These are phyloP conservation scores for Tremellales sp. DNA, from an alignment of 1,284 basidiomycete species.

Conservation along the genomic window DNA sequence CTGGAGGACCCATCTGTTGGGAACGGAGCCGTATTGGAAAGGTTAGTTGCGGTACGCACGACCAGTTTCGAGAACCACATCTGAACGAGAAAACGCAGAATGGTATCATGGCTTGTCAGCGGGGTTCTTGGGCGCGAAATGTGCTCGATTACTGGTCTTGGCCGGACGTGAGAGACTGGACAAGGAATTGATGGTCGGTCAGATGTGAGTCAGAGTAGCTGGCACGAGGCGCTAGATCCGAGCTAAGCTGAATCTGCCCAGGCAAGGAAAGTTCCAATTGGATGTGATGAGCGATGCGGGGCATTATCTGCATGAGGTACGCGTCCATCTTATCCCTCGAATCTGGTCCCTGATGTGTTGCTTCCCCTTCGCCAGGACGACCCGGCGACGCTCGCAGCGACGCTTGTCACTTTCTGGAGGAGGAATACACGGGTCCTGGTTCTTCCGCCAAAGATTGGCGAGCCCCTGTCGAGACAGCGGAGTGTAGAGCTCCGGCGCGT, in stretches of 20 bases:
- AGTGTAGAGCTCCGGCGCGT: too few relatives aligned
- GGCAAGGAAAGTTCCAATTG: slow-evolving; percentile 91
- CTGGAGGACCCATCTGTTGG: slow-evolving; percentile 81
- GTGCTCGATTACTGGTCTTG: slow-evolving; percentile 80
- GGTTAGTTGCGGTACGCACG: slow-evolving; percentile 53
- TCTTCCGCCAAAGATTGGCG: slow-evolving; percentile 50
- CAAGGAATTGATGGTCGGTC: slow-evolving; percentile 91
- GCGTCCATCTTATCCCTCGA: slow-evolving; percentile 20
- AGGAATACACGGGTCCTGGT: slow-evolving; percentile 74
- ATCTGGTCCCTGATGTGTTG: background rate
- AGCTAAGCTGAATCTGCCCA: slow-evolving; percentile 2
- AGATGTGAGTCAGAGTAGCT: slow-evolving; percentile 63
- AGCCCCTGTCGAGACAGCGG: slow-evolving; percentile 18
- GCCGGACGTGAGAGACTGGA: slow-evolving; percentile 92
- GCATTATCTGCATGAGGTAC: slow-evolving; percentile 89
- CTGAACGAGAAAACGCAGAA: slow-evolving; percentile 51
- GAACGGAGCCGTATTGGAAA: slow-evolving; percentile 85
- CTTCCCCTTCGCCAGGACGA: slow-evolving; percentile 61
- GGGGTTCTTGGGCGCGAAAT: slow-evolving; percentile 68
- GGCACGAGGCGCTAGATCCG: background rate
- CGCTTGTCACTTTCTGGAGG: slow-evolving; percentile 83
- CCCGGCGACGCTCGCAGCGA: slow-evolving; percentile 70
- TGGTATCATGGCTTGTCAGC: slow-evolving; percentile 85
- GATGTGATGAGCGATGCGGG: slow-evolving; percentile 81
- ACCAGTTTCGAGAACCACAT: background rate